These are phyloP conservation scores for Cordyceps pruinosa DNA, from an alignment of 2,329 filamentous ascomycete genomes.

Conservation along the genomic window DNA sequence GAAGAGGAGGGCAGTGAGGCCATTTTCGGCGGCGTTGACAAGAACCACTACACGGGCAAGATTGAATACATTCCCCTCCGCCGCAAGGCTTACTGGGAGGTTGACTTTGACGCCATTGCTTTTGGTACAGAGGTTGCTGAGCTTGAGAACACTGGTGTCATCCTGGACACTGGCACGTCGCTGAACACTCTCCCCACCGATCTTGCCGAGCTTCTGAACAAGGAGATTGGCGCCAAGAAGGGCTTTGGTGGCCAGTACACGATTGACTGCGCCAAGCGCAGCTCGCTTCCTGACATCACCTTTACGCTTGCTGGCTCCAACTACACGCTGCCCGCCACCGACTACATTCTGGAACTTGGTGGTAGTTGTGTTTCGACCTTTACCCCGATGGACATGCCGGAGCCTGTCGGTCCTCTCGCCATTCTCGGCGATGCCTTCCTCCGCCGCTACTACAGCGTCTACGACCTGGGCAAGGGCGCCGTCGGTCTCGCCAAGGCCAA, in stretches of 20 bases:
- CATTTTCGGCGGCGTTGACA: constrained; percentile 82
- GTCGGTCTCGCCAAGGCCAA: constrained; percentile 87
- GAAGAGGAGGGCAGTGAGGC: constrained; percentile 71
- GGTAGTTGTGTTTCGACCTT: constrained; percentile 96
- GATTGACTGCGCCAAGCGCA: constrained; percentile 73
- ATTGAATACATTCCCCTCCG: constrained; percentile 89
- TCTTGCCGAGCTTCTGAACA: constrained; percentile 93
- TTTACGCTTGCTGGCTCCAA: constrained; percentile 88
- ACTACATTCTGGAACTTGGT: constrained; percentile 94
- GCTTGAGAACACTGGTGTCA: constrained; percentile 89
- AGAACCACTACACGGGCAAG: constrained; percentile 74
- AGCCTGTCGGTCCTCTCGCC: constrained; percentile 81
- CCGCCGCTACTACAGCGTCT: constrained; percentile 89
- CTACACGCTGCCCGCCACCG: constrained; percentile 80
- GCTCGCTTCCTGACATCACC: constrained; percentile 79
- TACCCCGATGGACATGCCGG: constrained; percentile 92
- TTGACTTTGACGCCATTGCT: constrained; percentile 86
- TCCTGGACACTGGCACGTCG: constrained; percentile 96
- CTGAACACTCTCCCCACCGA: constrained; percentile 89
- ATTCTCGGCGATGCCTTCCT: constrained; percentile 88
- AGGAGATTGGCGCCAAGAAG: constrained; percentile 97
- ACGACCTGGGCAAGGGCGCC: constrained; percentile 82
- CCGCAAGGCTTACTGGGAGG: constrained; percentile 99
- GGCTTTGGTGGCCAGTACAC: constrained; percentile 95
- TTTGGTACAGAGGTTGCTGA: constrained; percentile 82